These are phyloP conservation scores for Mrakia gelida DNA, from an alignment of 768 basidiomycete genomes.

Conservation along the genomic window DNA sequence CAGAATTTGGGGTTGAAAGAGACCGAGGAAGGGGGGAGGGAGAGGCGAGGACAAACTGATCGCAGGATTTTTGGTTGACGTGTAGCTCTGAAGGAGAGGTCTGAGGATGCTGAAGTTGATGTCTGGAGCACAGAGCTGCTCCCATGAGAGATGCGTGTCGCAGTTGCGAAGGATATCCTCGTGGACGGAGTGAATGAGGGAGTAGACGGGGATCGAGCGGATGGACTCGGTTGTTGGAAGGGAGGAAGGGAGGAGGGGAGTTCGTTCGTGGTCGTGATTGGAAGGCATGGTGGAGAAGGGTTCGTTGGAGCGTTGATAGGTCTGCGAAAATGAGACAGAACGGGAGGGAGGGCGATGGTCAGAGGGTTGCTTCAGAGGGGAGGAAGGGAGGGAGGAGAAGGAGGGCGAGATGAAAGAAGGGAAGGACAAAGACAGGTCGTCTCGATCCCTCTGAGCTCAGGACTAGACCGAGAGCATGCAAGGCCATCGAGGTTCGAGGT, in stretches of 20 bases:
- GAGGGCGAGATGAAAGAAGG: too few species aligned
- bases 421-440: too few species aligned
- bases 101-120: slow-evolving; percentile 75
- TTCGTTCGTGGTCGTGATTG: slow-evolving; percentile 10
- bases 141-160: slow-evolving; percentile 27
- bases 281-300: background rate
- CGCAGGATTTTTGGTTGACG: slow-evolving; percentile 67
- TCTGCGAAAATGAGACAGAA: background rate
- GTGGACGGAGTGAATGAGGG: slow-evolving; percentile 16
- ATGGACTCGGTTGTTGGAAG: slow-evolving; percentile 6
- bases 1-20: background rate
- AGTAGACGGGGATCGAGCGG: background rate
- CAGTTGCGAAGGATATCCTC: background rate
- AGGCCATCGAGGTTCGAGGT: too few species aligned
- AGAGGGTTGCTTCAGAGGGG: too few species aligned
- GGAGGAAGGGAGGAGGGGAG: slow-evolving; percentile 6
- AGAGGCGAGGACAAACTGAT: slow-evolving; percentile 33
- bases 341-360: too few species aligned
- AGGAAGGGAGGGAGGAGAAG: background rate
- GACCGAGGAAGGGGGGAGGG: background rate
- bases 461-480: too few species aligned
- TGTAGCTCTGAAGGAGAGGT: slow-evolving; percentile 70
- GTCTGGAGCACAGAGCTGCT: slow-evolving; percentile 63
- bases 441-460: too few species aligned
- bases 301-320: background rate